Evolutionary conservation across 2,329 filamentous ascomycete genomes (phyloP).

Genomic region (Zymoseptoria pseudotritici): DNA sequence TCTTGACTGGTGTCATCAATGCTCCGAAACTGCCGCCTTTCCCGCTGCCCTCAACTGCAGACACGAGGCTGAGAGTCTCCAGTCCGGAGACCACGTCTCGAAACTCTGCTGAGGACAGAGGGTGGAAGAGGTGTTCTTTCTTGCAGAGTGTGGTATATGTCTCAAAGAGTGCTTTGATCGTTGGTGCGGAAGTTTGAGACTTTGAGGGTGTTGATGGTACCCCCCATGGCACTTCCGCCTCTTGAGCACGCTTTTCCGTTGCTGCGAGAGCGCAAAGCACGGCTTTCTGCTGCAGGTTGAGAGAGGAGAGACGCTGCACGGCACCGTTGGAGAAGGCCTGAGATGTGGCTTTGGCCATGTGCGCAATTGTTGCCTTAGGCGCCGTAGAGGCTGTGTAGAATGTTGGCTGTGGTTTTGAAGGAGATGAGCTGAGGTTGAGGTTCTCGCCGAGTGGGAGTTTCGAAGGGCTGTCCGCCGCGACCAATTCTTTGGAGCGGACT

Average conservation of each 20-base stretch:
- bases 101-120: slow-evolving; percentile 86
- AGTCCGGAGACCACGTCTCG: slow-evolving; percentile 83
- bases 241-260: slow-evolving; percentile 67
- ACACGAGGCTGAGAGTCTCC: slow-evolving; percentile 76
- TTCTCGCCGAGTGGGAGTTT: slow-evolving; percentile 77
- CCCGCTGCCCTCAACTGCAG: slow-evolving; percentile 53
- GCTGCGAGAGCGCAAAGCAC: slow-evolving; percentile 82
- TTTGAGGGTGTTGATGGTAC: slow-evolving; percentile 38
- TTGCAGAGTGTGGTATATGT: slow-evolving; percentile 78
- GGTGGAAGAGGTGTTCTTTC: slow-evolving; percentile 79
- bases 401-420: slow-evolving; percentile 35
- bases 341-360: slow-evolving; percentile 85
- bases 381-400: slow-evolving; percentile 66
- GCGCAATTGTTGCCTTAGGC: slow-evolving; percentile 79
- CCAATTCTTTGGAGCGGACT: slow-evolving; percentile 65
- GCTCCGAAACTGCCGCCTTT: slow-evolving; percentile 59
- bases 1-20: slow-evolving; percentile 56
- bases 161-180: slow-evolving; percentile 74
- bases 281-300: slow-evolving; percentile 95
- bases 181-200: slow-evolving; percentile 53
- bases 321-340: slow-evolving; percentile 86
- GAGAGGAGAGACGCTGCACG: slow-evolving; percentile 69
- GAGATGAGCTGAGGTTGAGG: slow-evolving; percentile 59
- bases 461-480: slow-evolving; percentile 52
- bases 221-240: slow-evolving; percentile 24